Evolutionary conservation across 768 basidiomycete genomes (phyloP).

Genomic region (Leccinum disarticulatum): DNA sequence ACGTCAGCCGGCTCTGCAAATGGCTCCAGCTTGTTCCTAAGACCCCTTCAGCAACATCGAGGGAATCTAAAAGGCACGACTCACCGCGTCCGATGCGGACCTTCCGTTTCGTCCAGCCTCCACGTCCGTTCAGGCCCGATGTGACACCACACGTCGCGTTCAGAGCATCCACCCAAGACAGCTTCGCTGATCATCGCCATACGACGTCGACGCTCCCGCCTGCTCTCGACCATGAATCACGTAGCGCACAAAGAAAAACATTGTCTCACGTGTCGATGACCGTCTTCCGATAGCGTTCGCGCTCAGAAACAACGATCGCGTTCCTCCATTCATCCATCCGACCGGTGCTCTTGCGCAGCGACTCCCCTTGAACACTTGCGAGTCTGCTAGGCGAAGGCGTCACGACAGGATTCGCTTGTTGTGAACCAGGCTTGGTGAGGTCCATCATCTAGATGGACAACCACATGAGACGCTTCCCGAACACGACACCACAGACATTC

Average conservation of each 20-base stretch:
- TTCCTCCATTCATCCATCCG: constrained; percentile 74
- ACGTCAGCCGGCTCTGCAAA: constrained; percentile 45
- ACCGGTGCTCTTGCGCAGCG: constrained; percentile 59
- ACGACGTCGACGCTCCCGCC: constrained; percentile 77
- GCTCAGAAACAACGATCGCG: constrained; percentile 65
- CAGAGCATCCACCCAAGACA: constrained; percentile 60
- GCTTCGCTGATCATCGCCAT: constrained; percentile 60
- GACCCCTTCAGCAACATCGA: constrained; percentile 4
- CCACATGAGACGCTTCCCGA: background rate
- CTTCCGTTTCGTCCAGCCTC: constrained; percentile 91
- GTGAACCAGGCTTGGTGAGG: constrained; percentile 41
- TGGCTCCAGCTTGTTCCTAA: constrained; percentile 77
- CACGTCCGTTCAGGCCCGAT: constrained; percentile 51
- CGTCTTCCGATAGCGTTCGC: constrained; percentile 68
- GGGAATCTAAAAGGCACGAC: constrained; percentile 7
- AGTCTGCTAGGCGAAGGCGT: constrained; percentile 16
- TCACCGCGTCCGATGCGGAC: constrained; percentile 82
- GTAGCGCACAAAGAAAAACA: background rate
- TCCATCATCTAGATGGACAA: constrained; percentile 51
- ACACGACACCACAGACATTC: background rate
- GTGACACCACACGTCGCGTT: constrained; percentile 82
- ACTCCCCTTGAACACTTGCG: constrained; percentile 27
- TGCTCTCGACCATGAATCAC: constrained; percentile 29
- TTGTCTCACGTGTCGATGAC: constrained; percentile 67
- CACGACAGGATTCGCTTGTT: background rate